A percentile compares a stretch with the other conserved stretches of the same genome.
Evolutionary conservation across 2,329 filamentous ascomycete genomes (phyloP).

Genomic region (Cladophialophora yegresii): DNA sequence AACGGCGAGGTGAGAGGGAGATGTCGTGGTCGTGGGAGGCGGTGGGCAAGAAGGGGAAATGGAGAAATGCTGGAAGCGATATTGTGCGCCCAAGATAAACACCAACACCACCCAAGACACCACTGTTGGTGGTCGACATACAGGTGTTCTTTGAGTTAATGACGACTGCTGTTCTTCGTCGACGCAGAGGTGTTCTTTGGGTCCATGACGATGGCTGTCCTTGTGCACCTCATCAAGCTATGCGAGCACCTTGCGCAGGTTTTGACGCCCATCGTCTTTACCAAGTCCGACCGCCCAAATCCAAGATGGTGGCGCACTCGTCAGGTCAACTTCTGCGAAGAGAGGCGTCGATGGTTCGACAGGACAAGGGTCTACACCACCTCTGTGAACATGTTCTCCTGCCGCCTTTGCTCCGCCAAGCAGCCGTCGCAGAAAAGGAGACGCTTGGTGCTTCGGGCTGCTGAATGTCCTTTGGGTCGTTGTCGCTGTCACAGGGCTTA

Average conservation of each 20-base stretch:
- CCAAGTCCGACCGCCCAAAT: too few relatives aligned
- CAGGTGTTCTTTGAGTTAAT: neutral
- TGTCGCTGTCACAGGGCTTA: neutral
- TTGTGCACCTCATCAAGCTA: too few relatives aligned
- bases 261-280: too few relatives aligned
- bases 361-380: neutral
- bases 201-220: too few relatives aligned
- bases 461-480: neutral
- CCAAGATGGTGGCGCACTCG: too few relatives aligned
- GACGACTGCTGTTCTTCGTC: neutral
- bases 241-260: too few relatives aligned
- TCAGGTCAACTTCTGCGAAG: too few relatives aligned
- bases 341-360: too few relatives aligned
- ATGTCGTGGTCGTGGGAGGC: neutral
- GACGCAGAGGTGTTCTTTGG: neutral
- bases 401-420: neutral
- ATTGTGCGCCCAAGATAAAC: neutral
- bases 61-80: neutral
- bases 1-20: constrained; percentile 5
- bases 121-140: too few relatives aligned
- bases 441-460: neutral
- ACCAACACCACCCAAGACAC: neutral
- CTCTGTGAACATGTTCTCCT: neutral
- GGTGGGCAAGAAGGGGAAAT: neutral
- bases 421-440: neutral